Evolutionary conservation across 2,329 filamentous ascomycete genomes (phyloP).

Genomic region (Botrytis elliptica): DNA sequence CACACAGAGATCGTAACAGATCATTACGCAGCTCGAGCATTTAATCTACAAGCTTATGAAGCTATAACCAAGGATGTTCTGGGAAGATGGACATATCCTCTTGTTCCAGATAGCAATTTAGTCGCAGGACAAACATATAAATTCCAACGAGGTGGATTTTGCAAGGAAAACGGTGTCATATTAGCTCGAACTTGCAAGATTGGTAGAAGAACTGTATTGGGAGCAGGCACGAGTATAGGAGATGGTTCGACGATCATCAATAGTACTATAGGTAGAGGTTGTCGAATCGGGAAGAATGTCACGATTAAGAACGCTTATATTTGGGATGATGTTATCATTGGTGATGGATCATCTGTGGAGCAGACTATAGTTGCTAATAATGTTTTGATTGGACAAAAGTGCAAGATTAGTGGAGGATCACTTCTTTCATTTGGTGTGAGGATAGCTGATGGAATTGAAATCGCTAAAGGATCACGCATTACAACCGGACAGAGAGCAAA

Average conservation of each 20-base stretch:
- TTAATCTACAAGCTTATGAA: slow-evolving; percentile 86
- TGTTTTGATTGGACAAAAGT: slow-evolving; percentile 68
- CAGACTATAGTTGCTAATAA: slow-evolving; percentile 75
- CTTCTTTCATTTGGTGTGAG: slow-evolving; percentile 77
- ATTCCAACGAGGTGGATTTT: slow-evolving; percentile 66
- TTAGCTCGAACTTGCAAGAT: slow-evolving; percentile 71
- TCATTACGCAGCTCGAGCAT: slow-evolving; percentile 82
- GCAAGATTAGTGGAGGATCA: slow-evolving; percentile 67
- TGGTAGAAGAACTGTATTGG: slow-evolving; percentile 69
- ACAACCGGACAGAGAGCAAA: slow-evolving; percentile 44
- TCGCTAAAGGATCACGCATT: slow-evolving; percentile 42
- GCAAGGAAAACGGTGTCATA: slow-evolving; percentile 75
- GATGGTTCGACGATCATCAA: slow-evolving; percentile 67
- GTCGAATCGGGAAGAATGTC: slow-evolving; percentile 83
- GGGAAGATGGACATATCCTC: slow-evolving; percentile 80
- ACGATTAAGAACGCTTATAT: slow-evolving; percentile 77
- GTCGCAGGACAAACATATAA: slow-evolving; percentile 75
- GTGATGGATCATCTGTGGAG: slow-evolving; percentile 68
- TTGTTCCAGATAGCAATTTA: slow-evolving; percentile 87
- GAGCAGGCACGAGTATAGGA: slow-evolving; percentile 72
- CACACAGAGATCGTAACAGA: slow-evolving; percentile 82
- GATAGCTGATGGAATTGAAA: slow-evolving; percentile 60
- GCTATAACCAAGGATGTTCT: slow-evolving; percentile 85
- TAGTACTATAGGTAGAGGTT: slow-evolving; percentile 80
- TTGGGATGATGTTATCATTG: slow-evolving; percentile 81